phyloP scores from a whole-genome alignment of 257 asterid genomes.

The Solanum clarkiae region DNA sequence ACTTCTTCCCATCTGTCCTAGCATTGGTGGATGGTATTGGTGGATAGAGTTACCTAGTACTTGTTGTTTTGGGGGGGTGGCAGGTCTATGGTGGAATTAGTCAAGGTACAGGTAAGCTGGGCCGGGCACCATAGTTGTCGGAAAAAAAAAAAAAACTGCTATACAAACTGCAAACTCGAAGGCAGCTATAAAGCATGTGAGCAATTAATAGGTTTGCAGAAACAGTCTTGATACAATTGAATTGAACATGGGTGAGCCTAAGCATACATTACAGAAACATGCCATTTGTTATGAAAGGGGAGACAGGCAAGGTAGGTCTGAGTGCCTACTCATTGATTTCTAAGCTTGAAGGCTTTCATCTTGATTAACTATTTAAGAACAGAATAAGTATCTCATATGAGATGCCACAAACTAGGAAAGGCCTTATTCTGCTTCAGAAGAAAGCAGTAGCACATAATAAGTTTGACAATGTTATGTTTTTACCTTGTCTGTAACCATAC shows the following conservation, averaged over 20 bases:
- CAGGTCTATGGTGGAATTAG: background rate
- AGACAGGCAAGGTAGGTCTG: background rate
- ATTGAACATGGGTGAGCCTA: background rate
- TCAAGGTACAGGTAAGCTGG: background rate
- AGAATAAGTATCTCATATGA: background rate
- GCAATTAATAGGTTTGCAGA: background rate
- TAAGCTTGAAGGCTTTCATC: background rate
- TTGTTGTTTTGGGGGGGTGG: background rate
- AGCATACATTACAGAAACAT: background rate
- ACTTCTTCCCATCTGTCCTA: background rate
- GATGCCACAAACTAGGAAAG: background rate
- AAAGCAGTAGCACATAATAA: background rate
- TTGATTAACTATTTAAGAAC: background rate
- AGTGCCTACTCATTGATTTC: background rate
- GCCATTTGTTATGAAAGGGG: background rate
- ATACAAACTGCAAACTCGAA: background rate
- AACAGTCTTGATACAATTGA: background rate
- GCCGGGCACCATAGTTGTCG: background rate
- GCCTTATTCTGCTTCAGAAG: background rate
- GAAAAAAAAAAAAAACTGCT: background rate
- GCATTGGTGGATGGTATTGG: background rate
- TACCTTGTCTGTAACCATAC: slow-evolving; percentile 93
- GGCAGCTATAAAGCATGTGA: background rate
- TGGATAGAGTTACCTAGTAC: background rate
- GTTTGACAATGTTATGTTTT: background rate